These are phyloP conservation scores for Colletotrichum tropicicola DNA, from an alignment of 2,329 filamentous ascomycete genomes.

Conservation along the genomic window DNA sequence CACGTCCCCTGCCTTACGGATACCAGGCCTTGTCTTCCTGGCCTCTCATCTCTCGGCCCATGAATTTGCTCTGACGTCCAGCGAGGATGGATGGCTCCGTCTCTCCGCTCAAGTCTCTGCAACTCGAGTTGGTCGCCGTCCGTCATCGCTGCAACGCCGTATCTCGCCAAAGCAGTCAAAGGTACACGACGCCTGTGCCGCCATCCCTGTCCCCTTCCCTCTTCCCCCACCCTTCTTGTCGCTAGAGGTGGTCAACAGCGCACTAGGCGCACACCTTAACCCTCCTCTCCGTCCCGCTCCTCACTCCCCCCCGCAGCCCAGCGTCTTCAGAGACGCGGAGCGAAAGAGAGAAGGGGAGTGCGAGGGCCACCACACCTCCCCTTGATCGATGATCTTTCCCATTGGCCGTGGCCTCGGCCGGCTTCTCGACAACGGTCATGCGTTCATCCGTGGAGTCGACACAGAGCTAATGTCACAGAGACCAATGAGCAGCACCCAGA, in stretches of 20 bases:
- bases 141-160: neutral
- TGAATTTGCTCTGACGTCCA: neutral
- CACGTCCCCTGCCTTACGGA: constrained; percentile 6
- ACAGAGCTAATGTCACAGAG: constrained; percentile 53
- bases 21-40: constrained; percentile 1
- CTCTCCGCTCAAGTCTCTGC: neutral
- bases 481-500: constrained; percentile 49
- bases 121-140: neutral
- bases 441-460: constrained; percentile 58
- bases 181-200: constrained; percentile 13
- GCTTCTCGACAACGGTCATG: constrained; percentile 57
- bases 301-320: constrained; percentile 1
- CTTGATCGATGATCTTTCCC: constrained; percentile 28
- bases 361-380: constrained; percentile 12
- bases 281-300: constrained; percentile 18
- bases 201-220: constrained; percentile 22
- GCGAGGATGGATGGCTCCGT: neutral
- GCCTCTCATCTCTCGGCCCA: constrained; percentile 14
- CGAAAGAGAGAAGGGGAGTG: neutral
- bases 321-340: neutral
- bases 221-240: constrained; percentile 21
- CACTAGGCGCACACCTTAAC: constrained; percentile 17
- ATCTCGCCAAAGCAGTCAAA: constrained; percentile 2
- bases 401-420: constrained; percentile 26
- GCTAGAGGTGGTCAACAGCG: neutral